phyloP scores from a whole-genome alignment of 257 asterid genomes.

The Solanum sitiens region DNA sequence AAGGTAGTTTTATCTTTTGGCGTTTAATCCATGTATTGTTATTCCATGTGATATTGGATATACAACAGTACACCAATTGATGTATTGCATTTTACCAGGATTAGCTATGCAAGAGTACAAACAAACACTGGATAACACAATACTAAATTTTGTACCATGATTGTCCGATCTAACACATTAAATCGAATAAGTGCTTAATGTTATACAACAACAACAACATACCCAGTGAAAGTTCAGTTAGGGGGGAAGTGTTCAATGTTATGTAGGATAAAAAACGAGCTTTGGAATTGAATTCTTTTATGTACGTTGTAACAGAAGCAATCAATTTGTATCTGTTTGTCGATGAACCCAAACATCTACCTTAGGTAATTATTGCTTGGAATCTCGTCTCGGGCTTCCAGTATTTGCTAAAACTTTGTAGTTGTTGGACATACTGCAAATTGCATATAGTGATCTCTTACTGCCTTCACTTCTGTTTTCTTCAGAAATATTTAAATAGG shows the following conservation, averaged over 20 bases:
- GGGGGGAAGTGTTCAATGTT: not conserved
- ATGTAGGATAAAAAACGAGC: not conserved
- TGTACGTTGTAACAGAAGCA: not conserved
- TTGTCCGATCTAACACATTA: not conserved
- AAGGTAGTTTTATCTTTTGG: not conserved
- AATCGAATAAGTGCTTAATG: not conserved
- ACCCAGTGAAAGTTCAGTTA: not conserved
- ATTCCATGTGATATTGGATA: not conserved
- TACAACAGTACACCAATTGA: not conserved
- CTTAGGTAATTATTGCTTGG: not conserved
- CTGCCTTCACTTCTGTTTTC: not conserved
- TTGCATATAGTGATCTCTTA: not conserved
- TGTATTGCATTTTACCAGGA: not conserved
- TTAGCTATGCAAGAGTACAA: not conserved
- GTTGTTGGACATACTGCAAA: not conserved
- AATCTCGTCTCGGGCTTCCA: not conserved
- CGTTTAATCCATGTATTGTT: not conserved
- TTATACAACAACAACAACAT: not conserved
- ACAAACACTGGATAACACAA: not conserved
- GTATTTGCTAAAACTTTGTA: not conserved
- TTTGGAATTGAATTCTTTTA: not conserved
- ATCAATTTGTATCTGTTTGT: not conserved
- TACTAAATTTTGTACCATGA: not conserved
- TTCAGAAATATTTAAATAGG: not conserved
- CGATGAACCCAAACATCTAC: not conserved